A percentile compares a stretch with the other conserved stretches of the same genome.
These are phyloP conservation scores for Naganishia randhawae DNA, from an alignment of 768 basidiomycete genomes.

Conservation along the genomic window DNA sequence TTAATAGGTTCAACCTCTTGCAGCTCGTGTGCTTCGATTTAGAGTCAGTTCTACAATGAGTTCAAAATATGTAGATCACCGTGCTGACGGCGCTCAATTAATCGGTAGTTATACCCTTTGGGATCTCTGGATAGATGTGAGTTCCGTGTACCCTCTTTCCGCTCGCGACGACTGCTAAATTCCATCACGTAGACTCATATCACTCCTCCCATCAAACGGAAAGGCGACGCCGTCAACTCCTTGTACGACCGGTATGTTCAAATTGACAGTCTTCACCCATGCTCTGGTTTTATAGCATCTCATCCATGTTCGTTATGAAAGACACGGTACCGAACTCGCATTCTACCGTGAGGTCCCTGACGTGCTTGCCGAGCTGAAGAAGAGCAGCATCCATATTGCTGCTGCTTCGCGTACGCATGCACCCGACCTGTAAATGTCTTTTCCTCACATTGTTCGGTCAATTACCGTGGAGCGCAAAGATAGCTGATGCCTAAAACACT, in stretches of 20 bases:
- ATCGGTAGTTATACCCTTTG: slow-evolving; percentile 61
- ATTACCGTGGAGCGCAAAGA: background rate
- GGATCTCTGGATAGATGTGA: slow-evolving; percentile 75
- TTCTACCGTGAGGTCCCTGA: slow-evolving; percentile 75
- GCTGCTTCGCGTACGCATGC: slow-evolving; percentile 72
- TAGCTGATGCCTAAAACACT: slow-evolving; percentile 22
- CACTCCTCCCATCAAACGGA: slow-evolving; percentile 50
- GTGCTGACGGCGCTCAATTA: background rate
- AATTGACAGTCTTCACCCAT: background rate
- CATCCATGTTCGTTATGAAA: slow-evolving; percentile 35
- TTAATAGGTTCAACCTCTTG: too few relatives aligned
- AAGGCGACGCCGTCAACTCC: slow-evolving; percentile 48
- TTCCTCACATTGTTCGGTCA: background rate
- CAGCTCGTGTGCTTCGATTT: slow-evolving; percentile 20
- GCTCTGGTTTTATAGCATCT: background rate
- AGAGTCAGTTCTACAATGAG: background rate
- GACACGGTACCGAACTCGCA: slow-evolving; percentile 59
- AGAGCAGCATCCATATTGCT: slow-evolving; percentile 58
- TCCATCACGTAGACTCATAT: slow-evolving; percentile 40
- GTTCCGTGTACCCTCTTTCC: slow-evolving; percentile 16
- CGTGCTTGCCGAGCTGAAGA: slow-evolving; percentile 60
- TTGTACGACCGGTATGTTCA: slow-evolving; percentile 45
- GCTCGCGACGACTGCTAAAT: slow-evolving; percentile 51
- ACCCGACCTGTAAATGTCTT: slow-evolving; percentile 60
- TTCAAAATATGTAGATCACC: background rate